phyloP scores from a whole-genome alignment of 805 yeast species.

The Saturnispora kantuleensis region DNA sequence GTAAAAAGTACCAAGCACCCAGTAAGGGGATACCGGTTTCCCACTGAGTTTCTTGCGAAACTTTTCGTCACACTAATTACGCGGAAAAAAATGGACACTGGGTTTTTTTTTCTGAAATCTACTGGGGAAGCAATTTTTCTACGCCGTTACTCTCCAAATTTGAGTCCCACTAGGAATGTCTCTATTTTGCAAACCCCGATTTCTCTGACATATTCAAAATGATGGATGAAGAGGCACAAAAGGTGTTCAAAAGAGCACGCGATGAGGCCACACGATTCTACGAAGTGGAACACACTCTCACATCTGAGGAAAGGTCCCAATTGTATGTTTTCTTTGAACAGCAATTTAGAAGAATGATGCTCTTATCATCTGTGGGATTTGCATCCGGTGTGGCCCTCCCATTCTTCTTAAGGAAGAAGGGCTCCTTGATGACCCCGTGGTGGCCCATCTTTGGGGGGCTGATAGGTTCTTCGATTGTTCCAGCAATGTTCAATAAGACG shows the following conservation, averaged over 20 bases:
- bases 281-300: conserved; percentile 37
- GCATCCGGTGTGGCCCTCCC: conserved; percentile 35
- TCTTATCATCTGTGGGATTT: conserved; percentile 34
- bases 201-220: not conserved
- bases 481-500: conserved; percentile 22
- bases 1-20: no score
- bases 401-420: conserved; percentile 29
- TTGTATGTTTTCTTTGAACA: conserved; percentile 31
- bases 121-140: no score
- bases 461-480: conserved; percentile 27
- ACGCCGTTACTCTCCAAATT: no score
- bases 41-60: no score
- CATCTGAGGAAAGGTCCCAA: conserved; percentile 32
- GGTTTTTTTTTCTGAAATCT: no score
- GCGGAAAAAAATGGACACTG: no score
- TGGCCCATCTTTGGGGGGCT: conserved; percentile 34
- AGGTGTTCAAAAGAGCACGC: conserved; percentile 26
- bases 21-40: no score
- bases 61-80: no score
- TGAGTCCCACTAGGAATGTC: no score
- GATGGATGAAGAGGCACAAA: conserved; percentile 4
- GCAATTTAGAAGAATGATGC: conserved; percentile 27
- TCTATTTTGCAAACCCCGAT: no score
- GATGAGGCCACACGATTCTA: conserved; percentile 38
- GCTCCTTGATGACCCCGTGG: conserved; percentile 29